Percentiles rank a stretch among this genome's conserved stretches.
phyloP scores from a whole-genome alignment of 495 filamentous ascomycete species.

The Rhypophila decipiens region DNA sequence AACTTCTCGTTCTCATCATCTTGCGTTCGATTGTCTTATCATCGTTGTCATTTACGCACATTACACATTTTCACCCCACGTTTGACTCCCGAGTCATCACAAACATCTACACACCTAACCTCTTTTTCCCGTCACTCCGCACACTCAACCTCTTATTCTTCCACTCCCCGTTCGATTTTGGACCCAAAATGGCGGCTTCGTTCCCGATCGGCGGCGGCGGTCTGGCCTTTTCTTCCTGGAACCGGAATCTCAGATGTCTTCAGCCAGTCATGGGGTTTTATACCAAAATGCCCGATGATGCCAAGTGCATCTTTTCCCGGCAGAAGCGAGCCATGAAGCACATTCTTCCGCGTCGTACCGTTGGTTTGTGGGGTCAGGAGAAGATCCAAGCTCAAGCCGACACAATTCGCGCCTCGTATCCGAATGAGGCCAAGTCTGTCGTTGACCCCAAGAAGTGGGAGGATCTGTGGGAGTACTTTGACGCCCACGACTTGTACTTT shows the following conservation, averaged over 20 bases:
- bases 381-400: conserved; percentile 24
- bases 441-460: conserved; percentile 13
- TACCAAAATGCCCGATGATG: conserved; percentile 13
- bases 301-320: conserved; percentile 29
- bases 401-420: conserved; percentile 24
- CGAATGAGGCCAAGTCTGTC: conserved; percentile 24
- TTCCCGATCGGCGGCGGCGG: background rate
- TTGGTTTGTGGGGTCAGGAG: conserved; percentile 8
- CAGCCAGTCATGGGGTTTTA: conserved; percentile 18
- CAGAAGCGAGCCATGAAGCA: conserved; percentile 18
- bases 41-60: too few relatives aligned
- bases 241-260: background rate
- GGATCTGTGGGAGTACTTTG: conserved; percentile 47
- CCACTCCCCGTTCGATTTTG: too few relatives aligned
- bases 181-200: background rate
- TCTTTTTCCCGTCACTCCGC: too few relatives aligned
- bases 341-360: conserved; percentile 17
- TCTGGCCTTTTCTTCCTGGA: background rate
- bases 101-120: too few relatives aligned
- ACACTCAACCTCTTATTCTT: too few relatives aligned
- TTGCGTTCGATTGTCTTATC: background rate
- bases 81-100: too few relatives aligned
- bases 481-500: conserved; percentile 42
- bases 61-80: too few relatives aligned
- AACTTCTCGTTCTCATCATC: background rate